phyloP scores from a whole-genome alignment of 1,284 basidiomycete species.

The Ustilago curta region DNA sequence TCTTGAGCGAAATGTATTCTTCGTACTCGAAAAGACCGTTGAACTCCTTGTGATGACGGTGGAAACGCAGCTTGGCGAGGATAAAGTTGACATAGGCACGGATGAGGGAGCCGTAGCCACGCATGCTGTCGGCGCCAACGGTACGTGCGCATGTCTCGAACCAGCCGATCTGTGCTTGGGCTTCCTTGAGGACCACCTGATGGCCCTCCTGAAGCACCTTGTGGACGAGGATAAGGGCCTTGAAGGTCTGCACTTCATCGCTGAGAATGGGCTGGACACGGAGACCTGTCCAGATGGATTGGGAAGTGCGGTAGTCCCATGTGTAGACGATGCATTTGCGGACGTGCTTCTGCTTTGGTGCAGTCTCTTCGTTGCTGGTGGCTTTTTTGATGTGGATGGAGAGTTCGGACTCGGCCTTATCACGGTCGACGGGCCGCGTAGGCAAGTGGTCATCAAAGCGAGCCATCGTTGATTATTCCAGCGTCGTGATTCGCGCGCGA shows the following conservation, averaged over 20 bases:
- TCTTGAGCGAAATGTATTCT: conserved; percentile 69
- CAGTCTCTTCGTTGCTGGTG: conserved; percentile 64
- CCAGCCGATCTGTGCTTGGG: conserved; percentile 68
- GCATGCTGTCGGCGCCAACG: conserved; percentile 60
- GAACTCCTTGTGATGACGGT: conserved; percentile 69
- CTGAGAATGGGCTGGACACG: conserved; percentile 68
- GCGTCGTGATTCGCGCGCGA: neutral
- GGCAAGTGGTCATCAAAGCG: conserved; percentile 61
- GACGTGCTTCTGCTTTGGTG: conserved; percentile 69
- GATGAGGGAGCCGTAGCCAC: conserved; percentile 65
- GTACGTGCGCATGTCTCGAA: conserved; percentile 68
- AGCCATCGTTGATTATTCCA: conserved; percentile 19
- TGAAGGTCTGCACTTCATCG: conserved; percentile 69
- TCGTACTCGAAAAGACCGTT: conserved; percentile 69
- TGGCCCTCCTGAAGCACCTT: conserved; percentile 69
- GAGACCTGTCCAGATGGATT: conserved; percentile 67
- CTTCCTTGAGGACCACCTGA: conserved; percentile 65
- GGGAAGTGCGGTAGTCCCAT: conserved; percentile 69
- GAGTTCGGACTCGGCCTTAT: conserved; percentile 68
- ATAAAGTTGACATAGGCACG: conserved; percentile 67
- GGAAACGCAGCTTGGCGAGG: conserved; percentile 68
- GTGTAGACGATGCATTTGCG: conserved; percentile 69
- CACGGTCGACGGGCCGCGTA: conserved; percentile 67
- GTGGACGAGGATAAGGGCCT: conserved; percentile 69
- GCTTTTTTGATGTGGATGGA: conserved; percentile 68